Conservation (phyloP, 805 yeast genomes). For the Myxozyma neglecta region DNA sequence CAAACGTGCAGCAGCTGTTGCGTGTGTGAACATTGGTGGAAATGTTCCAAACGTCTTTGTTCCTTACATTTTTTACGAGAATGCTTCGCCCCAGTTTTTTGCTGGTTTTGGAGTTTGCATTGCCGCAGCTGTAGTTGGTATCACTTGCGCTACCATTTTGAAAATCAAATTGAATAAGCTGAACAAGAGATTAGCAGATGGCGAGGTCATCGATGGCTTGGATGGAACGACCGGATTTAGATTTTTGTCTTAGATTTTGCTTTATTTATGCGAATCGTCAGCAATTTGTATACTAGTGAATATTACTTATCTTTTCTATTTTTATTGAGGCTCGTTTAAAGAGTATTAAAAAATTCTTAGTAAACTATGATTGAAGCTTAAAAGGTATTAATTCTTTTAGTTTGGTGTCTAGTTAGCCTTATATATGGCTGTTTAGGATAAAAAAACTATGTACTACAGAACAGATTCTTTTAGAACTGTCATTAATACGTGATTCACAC, state of each 20-base stretch:
- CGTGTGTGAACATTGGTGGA: constrained; percentile 49
- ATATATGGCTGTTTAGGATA: no score
- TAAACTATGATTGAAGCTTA: no score
- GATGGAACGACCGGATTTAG: constrained; percentile 22
- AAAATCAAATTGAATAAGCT: not conserved
- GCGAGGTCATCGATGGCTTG: constrained; percentile 18
- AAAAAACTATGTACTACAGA: no score
- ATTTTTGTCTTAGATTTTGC: constrained; percentile 4
- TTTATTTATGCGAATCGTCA: no score
- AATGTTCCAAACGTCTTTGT: constrained; percentile 36
- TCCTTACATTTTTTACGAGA: constrained; percentile 33
- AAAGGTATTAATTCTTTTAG: no score
- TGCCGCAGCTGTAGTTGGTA: constrained; percentile 21
- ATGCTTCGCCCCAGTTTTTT: constrained; percentile 35
- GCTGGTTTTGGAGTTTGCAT: constrained; percentile 36
- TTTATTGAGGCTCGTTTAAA: no score
- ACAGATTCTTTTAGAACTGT: no score
- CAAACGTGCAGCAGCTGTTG: constrained; percentile 46
- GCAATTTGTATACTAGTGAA: not conserved
- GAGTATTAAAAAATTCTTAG: no score
- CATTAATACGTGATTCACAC: no score
- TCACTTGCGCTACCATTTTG: not conserved
- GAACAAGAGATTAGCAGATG: constrained; percentile 10
- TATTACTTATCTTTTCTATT: no score
- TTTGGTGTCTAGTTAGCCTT: no score